Base-by-base conservation (phyloP, 805 yeast genomes). In the Pichia cabralensis region DNA sequence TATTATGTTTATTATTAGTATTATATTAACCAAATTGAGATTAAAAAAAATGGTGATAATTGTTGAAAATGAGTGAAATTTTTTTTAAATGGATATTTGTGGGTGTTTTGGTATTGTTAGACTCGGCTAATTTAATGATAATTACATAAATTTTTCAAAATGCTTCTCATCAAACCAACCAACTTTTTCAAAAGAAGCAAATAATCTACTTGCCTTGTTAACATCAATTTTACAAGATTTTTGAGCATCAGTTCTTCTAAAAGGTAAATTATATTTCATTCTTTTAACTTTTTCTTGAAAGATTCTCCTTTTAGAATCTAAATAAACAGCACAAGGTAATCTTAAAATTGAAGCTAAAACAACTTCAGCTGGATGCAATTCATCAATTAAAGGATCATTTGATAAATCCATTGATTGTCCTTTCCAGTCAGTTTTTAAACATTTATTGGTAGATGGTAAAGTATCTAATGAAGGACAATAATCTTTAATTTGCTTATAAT, bases 181-280 rank as follows among this genome's bases (percentile, higher is more conserved):
- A 30, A 82, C 89, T 55, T 74, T 75, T 56, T 89, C 95, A 53
- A 75, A 92, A 16, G 96, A 85, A 19, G 89, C 94, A 62, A 74
- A 89, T 36, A 89, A 64, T 45, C 96, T 71, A 31, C 94, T 80
- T 2, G 96, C 96, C 58, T 92, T 92, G 59, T 92, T 92, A 29
- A 89, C 97, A 58, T 92, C 97, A 45, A 92, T 88, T 44, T 94
- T 74, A 57, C 97, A 89, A 6, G 96, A 96, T 64, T 92, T 92
- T 60, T 89, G 97, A 7, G 96, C 95, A 59, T 89, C 98, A 0
- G 97, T 92, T 61, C 96, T 78, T 61, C 96, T 77, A 61, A 89
- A 89, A 19, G 92, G 89, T 52, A 76, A 64, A 20, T 78, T 79
- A 33, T 65, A 62, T 47, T 73, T 74, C 48, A 76, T 58, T 33